These are phyloP conservation scores for Penstemon eatonii DNA, from an alignment of 257 asterid genomes.

Conservation along the genomic window DNA sequence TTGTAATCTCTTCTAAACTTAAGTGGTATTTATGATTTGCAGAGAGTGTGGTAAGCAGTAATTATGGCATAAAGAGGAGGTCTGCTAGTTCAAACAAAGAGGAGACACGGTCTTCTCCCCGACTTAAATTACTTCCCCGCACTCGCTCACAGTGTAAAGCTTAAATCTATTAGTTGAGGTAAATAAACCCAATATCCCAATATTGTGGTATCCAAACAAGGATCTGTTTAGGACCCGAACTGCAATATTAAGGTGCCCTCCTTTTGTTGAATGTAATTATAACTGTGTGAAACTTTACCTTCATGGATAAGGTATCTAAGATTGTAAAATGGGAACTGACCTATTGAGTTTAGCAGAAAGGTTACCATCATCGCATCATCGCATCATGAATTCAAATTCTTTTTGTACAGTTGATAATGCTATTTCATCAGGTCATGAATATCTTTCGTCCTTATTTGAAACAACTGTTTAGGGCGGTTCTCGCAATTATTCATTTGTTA, in stretches of 20 bases:
- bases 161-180: constrained; percentile 5
- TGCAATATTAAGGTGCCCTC: background rate
- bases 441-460: no score
- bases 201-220: background rate
- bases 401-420: no score
- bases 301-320: background rate
- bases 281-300: constrained; percentile 2
- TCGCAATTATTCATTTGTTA: no score
- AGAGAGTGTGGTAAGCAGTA: constrained; percentile 29
- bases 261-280: background rate
- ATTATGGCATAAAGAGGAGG: constrained; percentile 26
- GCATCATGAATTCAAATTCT: no score
- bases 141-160: constrained; percentile 33
- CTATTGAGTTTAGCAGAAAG: constrained; percentile 10
- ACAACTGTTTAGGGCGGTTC: no score
- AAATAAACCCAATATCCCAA: background rate
- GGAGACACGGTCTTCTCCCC: constrained; percentile 37
- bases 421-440: no score
- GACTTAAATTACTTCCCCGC: constrained; percentile 32
- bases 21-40: constrained; percentile 22
- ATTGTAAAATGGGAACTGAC: constrained; percentile 8
- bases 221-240: background rate
- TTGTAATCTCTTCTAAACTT: background rate
- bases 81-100: constrained; percentile 29
- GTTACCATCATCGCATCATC: background rate